Evolutionary conservation across 495 filamentous ascomycete genomes (phyloP).

Genomic region (Hypoxylon rickii): DNA sequence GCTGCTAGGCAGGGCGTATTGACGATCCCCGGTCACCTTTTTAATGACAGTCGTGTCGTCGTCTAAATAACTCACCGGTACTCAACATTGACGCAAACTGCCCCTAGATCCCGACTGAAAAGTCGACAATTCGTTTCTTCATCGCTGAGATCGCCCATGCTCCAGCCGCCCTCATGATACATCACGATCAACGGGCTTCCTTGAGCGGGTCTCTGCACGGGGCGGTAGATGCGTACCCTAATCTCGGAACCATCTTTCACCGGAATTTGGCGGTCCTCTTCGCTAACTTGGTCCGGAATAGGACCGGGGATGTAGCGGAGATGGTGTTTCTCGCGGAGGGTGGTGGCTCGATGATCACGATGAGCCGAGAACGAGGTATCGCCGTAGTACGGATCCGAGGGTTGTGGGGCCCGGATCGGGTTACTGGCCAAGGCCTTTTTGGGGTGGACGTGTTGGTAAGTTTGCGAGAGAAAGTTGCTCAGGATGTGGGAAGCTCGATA

Average conservation of each 20-base stretch:
- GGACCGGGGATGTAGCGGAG: slow-evolving; percentile 31
- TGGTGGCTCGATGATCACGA: slow-evolving; percentile 28
- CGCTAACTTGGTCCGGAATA: slow-evolving; percentile 29
- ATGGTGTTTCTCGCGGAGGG: slow-evolving; percentile 32
- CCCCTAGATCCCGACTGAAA: slow-evolving; percentile 40
- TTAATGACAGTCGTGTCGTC: neutral
- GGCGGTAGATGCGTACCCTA: slow-evolving; percentile 43
- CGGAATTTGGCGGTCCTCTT: slow-evolving; percentile 42
- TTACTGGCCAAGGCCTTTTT: slow-evolving; percentile 14
- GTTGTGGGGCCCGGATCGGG: slow-evolving; percentile 21
- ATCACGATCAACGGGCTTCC: slow-evolving; percentile 50
- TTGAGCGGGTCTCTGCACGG: slow-evolving; percentile 27
- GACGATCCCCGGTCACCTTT: neutral
- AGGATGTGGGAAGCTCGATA: neutral
- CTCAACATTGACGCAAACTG: slow-evolving; percentile 47
- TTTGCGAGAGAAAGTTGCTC: neutral
- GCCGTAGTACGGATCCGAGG: slow-evolving; percentile 37
- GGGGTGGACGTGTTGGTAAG: slow-evolving; percentile 2
- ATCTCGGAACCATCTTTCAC: slow-evolving; percentile 49
- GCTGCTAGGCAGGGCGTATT: neutral
- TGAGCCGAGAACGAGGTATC: slow-evolving; percentile 21
- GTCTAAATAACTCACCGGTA: slow-evolving; percentile 39
- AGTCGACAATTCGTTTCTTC: slow-evolving; percentile 40
- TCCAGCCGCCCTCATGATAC: slow-evolving; percentile 52
- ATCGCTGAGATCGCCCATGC: slow-evolving; percentile 44